phyloP scores from a whole-genome alignment of 441 rosid genomes.

The Jatropha multifida region DNA sequence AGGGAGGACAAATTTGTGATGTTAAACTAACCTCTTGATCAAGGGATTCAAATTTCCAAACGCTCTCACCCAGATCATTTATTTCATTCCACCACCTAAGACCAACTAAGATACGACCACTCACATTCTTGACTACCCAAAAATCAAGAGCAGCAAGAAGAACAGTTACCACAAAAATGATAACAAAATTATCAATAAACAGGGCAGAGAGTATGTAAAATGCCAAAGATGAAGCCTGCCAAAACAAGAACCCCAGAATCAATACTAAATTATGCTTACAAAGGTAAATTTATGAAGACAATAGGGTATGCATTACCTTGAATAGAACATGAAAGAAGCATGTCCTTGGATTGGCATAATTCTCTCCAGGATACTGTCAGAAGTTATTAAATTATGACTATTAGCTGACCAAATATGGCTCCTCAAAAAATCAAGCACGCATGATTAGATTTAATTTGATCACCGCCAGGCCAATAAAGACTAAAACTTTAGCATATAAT shows the following conservation, averaged over 20 bases:
- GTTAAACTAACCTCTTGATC: slow-evolving; percentile 84
- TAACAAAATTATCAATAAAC: slow-evolving; percentile 82
- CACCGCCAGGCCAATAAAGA: no score
- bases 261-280: slow-evolving; percentile 1
- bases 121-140: slow-evolving; percentile 99
- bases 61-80: slow-evolving; percentile 94
- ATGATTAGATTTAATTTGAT: no score
- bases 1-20: background rate
- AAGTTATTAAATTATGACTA: background rate
- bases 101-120: slow-evolving; percentile 98
- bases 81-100: slow-evolving; percentile 99
- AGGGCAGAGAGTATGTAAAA: slow-evolving; percentile 94
- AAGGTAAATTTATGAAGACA: slow-evolving; percentile 7
- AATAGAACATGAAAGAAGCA: slow-evolving; percentile 95
- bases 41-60: slow-evolving; percentile 97
- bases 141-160: slow-evolving; percentile 96
- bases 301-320: slow-evolving; percentile 51
- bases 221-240: slow-evolving; percentile 89
- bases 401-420: no score
- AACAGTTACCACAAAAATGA: slow-evolving; percentile 94
- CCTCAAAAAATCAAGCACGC: no score
- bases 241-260: slow-evolving; percentile 23
- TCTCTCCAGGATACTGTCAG: slow-evolving; percentile 83
- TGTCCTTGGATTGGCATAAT: slow-evolving; percentile 92
- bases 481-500: no score